Conservation (phyloP, 169 alveolate genomes). For the Plasmodium gaboni region DNA sequence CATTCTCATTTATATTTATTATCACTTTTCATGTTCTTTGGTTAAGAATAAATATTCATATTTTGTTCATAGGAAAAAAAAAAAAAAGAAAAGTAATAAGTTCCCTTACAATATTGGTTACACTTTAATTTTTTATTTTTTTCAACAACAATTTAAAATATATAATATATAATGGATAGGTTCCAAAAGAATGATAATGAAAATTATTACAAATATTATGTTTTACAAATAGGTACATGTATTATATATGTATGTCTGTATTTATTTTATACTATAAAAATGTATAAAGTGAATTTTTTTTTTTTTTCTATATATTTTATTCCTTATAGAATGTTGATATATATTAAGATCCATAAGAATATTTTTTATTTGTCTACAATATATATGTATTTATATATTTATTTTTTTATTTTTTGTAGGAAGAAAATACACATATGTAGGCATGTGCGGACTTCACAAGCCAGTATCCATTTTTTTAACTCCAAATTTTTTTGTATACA, state of each 20-base stretch:
- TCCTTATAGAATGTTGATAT: background rate
- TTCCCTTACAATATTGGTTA: too few species aligned
- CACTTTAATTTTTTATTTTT: too few species aligned
- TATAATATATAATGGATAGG: too few species aligned
- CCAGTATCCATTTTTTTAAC: conserved; percentile 42
- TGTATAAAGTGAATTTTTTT: background rate
- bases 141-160: too few species aligned
- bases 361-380: background rate
- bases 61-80: too few species aligned
- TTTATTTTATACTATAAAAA: background rate
- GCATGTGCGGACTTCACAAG: conserved; percentile 46
- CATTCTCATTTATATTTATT: too few species aligned
- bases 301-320: conserved; percentile 4
- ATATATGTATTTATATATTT: background rate
- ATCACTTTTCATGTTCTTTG: too few species aligned
- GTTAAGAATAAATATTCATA: too few species aligned
- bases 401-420: conserved; percentile 10
- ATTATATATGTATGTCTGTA: background rate
- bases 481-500: conserved; percentile 51
- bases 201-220: conserved; percentile 57
- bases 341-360: background rate
- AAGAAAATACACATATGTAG: conserved; percentile 68
- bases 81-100: too few species aligned
- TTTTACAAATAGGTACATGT: conserved; percentile 60
- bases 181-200: conserved; percentile 43